Percentiles rank a stretch among this genome's conserved stretches.
Evolutionary conservation across 2,329 filamentous ascomycete genomes (phyloP).

Genomic region (Phialophora verrucosa): DNA sequence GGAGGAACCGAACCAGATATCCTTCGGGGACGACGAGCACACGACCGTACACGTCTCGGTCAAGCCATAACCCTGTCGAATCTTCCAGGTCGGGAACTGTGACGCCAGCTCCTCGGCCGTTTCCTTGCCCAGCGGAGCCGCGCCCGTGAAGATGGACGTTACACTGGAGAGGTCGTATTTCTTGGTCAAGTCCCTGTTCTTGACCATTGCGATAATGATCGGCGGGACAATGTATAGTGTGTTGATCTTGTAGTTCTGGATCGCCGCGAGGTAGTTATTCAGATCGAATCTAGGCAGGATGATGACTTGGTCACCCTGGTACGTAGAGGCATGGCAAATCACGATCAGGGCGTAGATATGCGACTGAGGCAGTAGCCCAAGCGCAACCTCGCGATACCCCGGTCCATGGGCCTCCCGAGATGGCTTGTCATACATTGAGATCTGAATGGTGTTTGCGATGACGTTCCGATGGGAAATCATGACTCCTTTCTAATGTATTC

Average conservation of each 20-base stretch:
- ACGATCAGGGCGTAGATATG: constrained; percentile 82
- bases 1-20: constrained; percentile 73
- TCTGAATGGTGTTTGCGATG: constrained; percentile 75
- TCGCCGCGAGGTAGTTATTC: constrained; percentile 64
- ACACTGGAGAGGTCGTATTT: constrained; percentile 76
- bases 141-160: constrained; percentile 70
- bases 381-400: constrained; percentile 58
- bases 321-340: constrained; percentile 68
- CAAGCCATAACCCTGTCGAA: constrained; percentile 77
- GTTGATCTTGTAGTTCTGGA: constrained; percentile 72
- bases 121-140: constrained; percentile 77
- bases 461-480: constrained; percentile 82
- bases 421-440: constrained; percentile 57
- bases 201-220: constrained; percentile 77
- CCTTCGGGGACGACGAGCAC: constrained; percentile 60
- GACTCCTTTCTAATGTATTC: constrained; percentile 70
- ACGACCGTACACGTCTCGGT: constrained; percentile 79
- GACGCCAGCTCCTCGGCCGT: constrained; percentile 68
- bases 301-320: constrained; percentile 74
- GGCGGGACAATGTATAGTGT: constrained; percentile 76
- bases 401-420: constrained; percentile 51
- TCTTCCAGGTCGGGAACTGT: constrained; percentile 67
- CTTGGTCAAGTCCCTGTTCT: constrained; percentile 63
- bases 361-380: constrained; percentile 78
- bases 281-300: constrained; percentile 79